A percentile compares a stretch with the other conserved stretches of the same genome.
Evolutionary conservation across 108 stramenopile genomes (phyloP).

Genomic region (Fragilaria radians): DNA sequence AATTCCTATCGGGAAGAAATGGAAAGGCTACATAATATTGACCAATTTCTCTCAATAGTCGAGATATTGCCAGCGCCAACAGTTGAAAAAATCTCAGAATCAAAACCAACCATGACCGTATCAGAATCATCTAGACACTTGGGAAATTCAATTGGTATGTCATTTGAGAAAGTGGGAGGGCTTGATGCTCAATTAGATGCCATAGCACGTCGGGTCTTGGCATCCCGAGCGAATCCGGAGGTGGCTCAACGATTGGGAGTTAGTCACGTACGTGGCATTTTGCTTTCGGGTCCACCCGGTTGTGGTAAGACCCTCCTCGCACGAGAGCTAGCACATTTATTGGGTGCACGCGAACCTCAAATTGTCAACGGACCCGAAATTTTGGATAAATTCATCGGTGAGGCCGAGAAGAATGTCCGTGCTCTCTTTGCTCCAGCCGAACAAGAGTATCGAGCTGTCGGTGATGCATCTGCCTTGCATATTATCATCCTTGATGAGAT

Average conservation of each 20-base stretch:
- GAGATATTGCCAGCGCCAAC: conserved; percentile 18
- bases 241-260: conserved; percentile 82
- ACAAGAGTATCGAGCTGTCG: conserved; percentile 63
- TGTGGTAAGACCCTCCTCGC: conserved; percentile 91
- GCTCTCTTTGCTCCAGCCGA: conserved; percentile 94
- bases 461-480: conserved; percentile 81
- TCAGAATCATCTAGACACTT: too few species aligned
- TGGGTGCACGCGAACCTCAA: conserved; percentile 83
- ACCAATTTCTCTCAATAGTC: conserved; percentile 20
- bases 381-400: conserved; percentile 96
- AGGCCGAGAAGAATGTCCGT: conserved; percentile 83
- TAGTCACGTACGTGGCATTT: conserved; percentile 70
- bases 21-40: too few species aligned
- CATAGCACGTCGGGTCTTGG: conserved; percentile 74
- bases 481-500: conserved; percentile 99
- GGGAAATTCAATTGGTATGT: conserved; percentile 59
- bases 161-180: conserved; percentile 76
- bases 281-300: conserved; percentile 81
- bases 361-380: conserved; percentile 93
- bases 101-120: conserved; percentile 5
- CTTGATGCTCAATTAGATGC: conserved; percentile 68
- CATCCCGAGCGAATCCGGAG: conserved; percentile 83
- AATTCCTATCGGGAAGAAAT: conserved; percentile 7
- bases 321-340: conserved; percentile 81
- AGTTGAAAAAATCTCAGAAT: conserved; percentile 16